Percentiles rank a stretch among this genome's conserved stretches.
phyloP scores from a whole-genome alignment of 441 rosid genomes.

The Erodium chrysanthum region DNA sequence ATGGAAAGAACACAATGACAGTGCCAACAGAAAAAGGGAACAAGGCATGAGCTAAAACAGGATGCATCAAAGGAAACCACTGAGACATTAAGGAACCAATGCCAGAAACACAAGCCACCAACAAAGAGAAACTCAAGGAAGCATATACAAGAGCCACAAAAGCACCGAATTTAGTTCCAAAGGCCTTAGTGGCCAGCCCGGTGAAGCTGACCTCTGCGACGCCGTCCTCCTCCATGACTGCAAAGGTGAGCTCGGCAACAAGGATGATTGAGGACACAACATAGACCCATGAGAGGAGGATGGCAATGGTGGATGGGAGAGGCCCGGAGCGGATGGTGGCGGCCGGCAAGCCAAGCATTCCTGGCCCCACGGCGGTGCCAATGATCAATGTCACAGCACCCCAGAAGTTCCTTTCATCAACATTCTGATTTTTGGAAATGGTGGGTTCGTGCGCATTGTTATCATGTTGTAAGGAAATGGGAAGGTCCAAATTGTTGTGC shows the following conservation, averaged over 20 bases:
- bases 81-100: slow-evolving; percentile 70
- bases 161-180: slow-evolving; percentile 54
- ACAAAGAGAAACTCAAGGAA: slow-evolving; percentile 66
- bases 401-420: slow-evolving; percentile 56
- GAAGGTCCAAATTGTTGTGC: too few species aligned
- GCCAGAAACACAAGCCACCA: slow-evolving; percentile 86
- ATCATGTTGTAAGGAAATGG: not conserved
- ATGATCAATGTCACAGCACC: slow-evolving; percentile 81
- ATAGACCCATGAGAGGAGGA: slow-evolving; percentile 73
- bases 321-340: slow-evolving; percentile 77
- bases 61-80: slow-evolving; percentile 63
- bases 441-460: slow-evolving; percentile 13
- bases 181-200: slow-evolving; percentile 64
- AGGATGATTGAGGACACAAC: slow-evolving; percentile 74
- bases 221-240: slow-evolving; percentile 73
- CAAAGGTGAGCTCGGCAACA: slow-evolving; percentile 81
- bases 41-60: slow-evolving; percentile 45
- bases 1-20: slow-evolving; percentile 51
- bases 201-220: slow-evolving; percentile 80
- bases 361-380: slow-evolving; percentile 90
- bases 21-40: slow-evolving; percentile 52
- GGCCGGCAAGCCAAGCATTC: slow-evolving; percentile 79
- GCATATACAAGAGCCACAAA: slow-evolving; percentile 68
- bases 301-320: slow-evolving; percentile 48
- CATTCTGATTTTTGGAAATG: slow-evolving; percentile 14